Evolutionary conservation across 441 rosid genomes (phyloP).

Genomic region (Populus hybrid): DNA sequence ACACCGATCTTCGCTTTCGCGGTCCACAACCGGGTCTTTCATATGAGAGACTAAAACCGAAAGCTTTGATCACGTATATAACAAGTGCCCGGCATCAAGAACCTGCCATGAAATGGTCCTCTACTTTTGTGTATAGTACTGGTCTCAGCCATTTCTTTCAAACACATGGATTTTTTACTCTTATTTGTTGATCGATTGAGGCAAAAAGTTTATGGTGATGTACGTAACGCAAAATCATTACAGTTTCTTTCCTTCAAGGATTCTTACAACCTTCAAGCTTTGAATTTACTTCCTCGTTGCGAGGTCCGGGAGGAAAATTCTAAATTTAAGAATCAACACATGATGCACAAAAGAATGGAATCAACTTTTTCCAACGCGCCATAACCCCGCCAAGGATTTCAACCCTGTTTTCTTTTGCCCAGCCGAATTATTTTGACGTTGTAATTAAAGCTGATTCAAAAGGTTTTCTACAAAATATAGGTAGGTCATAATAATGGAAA

Average conservation of each 20-base stretch:
- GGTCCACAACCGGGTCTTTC: constrained; percentile 42
- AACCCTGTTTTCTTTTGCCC: not conserved
- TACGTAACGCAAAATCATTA: constrained; percentile 1
- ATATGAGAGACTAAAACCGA: not conserved
- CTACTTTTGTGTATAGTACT: not conserved
- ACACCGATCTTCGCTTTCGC: constrained; percentile 26
- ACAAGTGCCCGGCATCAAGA: not conserved
- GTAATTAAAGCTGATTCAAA: too few species aligned
- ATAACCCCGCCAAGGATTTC: not conserved
- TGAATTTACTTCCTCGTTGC: not conserved
- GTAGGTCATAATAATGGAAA: not conserved
- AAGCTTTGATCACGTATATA: too few species aligned
- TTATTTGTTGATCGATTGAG: not conserved
- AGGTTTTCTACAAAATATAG: too few species aligned
- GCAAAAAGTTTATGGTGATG: not conserved
- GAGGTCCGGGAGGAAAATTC: constrained; percentile 2
- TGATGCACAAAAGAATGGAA: not conserved
- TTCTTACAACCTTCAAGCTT: not conserved
- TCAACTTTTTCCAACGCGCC: not conserved
- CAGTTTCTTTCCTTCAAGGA: not conserved
- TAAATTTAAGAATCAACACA: not conserved
- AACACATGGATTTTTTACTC: not conserved
- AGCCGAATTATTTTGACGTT: not conserved
- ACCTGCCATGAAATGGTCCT: not conserved
- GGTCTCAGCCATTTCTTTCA: not conserved